phyloP scores from a whole-genome alignment of 2,329 filamentous ascomycete species.

The Botrytis medusae region DNA sequence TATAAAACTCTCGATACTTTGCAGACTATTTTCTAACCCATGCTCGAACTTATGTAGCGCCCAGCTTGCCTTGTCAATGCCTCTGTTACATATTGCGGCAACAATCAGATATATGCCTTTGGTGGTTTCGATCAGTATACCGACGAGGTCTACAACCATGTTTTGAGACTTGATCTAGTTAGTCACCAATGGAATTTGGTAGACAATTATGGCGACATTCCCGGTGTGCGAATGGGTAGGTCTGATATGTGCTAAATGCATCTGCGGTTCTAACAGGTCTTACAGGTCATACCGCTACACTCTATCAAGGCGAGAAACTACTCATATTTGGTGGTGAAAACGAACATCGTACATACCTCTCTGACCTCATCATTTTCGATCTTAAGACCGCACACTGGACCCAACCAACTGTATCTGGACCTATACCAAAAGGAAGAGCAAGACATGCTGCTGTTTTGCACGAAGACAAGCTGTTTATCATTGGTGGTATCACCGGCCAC shows the following conservation, averaged over 20 bases:
- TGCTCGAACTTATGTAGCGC: conserved; percentile 44
- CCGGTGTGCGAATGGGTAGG: conserved; percentile 92
- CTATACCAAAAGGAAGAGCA: conserved; percentile 83
- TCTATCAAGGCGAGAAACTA: conserved; percentile 93
- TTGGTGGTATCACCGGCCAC: conserved; percentile 92
- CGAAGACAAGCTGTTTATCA: conserved; percentile 94
- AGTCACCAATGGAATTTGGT: conserved; percentile 93
- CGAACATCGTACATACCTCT: conserved; percentile 92
- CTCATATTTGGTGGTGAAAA: conserved; percentile 98
- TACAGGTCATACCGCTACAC: conserved; percentile 84
- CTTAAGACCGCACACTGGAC: conserved; percentile 94
- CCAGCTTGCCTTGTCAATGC: conserved; percentile 96
- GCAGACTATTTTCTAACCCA: conserved; percentile 11
- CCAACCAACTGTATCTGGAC: conserved; percentile 81
- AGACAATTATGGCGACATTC: conserved; percentile 98
- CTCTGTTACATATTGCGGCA: conserved; percentile 97
- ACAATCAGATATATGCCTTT: conserved; percentile 97
- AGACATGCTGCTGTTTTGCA: conserved; percentile 89
- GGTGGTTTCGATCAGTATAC: conserved; percentile 98
- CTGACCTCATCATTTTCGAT: conserved; percentile 94
- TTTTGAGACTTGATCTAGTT: conserved; percentile 81
- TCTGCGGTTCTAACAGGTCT: not conserved
- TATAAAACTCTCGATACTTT: not conserved
- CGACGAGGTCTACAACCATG: conserved; percentile 98
- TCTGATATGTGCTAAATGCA: conserved; percentile 15